phyloP scores from a whole-genome alignment of 1,284 basidiomycete species.

The Pyrrhoderma lamaoense region DNA sequence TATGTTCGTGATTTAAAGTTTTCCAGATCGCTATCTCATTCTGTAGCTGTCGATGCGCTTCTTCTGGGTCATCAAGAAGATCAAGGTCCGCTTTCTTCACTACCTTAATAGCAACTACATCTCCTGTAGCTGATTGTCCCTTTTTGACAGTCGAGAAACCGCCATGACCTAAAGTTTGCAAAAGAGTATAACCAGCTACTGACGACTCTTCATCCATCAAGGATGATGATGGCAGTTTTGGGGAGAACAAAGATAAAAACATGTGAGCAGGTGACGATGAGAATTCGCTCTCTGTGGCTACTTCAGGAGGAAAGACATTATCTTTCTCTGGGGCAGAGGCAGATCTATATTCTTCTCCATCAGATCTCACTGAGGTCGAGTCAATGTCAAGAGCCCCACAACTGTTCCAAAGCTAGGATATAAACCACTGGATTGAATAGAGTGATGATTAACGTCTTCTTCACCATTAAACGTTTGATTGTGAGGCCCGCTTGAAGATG shows the following conservation, averaged over 20 bases:
- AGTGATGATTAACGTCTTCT: no score
- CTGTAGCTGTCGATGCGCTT: conserved; percentile 52
- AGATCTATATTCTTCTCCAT: conserved; percentile 10
- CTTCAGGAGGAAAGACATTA: conserved; percentile 3
- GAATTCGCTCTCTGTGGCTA: not conserved
- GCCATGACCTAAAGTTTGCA: conserved; percentile 73
- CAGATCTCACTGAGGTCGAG: not conserved
- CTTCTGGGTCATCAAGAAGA: conserved; percentile 40
- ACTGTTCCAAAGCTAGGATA: conserved; percentile 11
- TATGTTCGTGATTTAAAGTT: conserved; percentile 64
- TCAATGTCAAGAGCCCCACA: conserved; percentile 3
- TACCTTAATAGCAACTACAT: conserved; percentile 77
- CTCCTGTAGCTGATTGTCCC: conserved; percentile 61
- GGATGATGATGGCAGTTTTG: conserved; percentile 25
- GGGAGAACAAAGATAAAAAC: conserved; percentile 66
- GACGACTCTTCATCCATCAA: conserved; percentile 42
- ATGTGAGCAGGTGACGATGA: conserved; percentile 65
- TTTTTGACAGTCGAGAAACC: conserved; percentile 83
- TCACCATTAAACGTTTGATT: no score
- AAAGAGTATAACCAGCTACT: conserved; percentile 71
- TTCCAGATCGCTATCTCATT: conserved; percentile 81
- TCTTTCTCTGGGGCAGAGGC: conserved; percentile 15
- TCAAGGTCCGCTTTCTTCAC: conserved; percentile 51
- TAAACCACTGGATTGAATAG: no score
- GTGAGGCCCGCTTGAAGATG: conserved; percentile 7